These are phyloP conservation scores for Cyclostephanos tholiformis DNA, from an alignment of 108 stramenopile genomes.

Conservation along the genomic window DNA sequence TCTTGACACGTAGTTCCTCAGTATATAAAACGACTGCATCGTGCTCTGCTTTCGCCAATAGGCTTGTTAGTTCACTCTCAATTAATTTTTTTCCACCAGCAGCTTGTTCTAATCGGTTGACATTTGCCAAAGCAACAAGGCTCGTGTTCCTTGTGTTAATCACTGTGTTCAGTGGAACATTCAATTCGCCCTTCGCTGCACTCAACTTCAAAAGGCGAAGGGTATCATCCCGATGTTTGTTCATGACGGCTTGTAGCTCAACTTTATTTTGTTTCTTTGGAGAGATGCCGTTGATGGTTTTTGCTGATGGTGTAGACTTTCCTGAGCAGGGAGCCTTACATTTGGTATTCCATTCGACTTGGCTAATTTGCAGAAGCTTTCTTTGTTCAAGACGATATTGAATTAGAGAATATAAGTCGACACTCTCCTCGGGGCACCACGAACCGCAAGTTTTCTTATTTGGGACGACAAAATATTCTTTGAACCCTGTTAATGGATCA, in stretches of 20 bases:
- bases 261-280: neutral
- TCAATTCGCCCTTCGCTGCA: conserved; percentile 29
- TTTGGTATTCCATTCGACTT: neutral
- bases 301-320: neutral
- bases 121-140: conserved; percentile 8
- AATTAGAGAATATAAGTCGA: conserved; percentile 58
- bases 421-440: conserved; percentile 55
- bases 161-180: conserved; percentile 13
- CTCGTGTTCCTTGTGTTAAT: conserved; percentile 4
- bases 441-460: conserved; percentile 48
- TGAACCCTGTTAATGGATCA: conserved; percentile 56
- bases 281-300: neutral
- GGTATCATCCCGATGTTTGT: conserved; percentile 23
- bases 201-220: conserved; percentile 20
- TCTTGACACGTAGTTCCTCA: conserved; percentile 4
- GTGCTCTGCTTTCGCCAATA: conserved; percentile 15
- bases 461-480: conserved; percentile 65
- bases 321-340: conserved; percentile 1
- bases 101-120: neutral
- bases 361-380: neutral
- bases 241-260: conserved; percentile 1
- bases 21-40: conserved; percentile 16
- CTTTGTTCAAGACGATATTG: conserved; percentile 39
- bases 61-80: conserved; percentile 7
- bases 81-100: conserved; percentile 11